These are phyloP conservation scores for Pyrus hybrid DNA, from an alignment of 331 rosid genomes.

Conservation along the genomic window DNA sequence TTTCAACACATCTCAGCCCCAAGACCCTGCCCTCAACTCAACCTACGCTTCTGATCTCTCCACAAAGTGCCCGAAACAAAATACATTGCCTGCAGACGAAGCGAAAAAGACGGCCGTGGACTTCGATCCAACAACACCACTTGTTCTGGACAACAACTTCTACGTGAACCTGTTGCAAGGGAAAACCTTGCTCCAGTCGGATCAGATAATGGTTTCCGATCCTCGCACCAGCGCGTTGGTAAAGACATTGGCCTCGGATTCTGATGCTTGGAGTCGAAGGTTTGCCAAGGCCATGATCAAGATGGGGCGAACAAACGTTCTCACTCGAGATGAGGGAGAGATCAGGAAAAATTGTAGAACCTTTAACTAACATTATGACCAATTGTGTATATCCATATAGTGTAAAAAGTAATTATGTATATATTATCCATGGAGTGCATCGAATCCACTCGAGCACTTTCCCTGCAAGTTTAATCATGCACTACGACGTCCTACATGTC, in stretches of 20 bases:
- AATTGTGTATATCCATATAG: background rate
- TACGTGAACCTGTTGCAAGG: slow-evolving; percentile 21
- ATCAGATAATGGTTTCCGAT: slow-evolving; percentile 30
- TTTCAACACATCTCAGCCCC: background rate
- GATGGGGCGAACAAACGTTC: slow-evolving; percentile 15
- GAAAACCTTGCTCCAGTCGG: slow-evolving; percentile 32
- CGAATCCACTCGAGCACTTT: background rate
- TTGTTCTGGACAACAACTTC: slow-evolving; percentile 33
- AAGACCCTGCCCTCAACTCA: slow-evolving; percentile 20
- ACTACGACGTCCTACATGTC: no score
- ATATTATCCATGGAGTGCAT: background rate
- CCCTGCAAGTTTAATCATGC: background rate
- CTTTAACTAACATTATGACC: background rate
- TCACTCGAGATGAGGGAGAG: slow-evolving; percentile 37
- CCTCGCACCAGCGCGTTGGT: slow-evolving; percentile 29
- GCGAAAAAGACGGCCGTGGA: background rate
- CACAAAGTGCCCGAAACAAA: slow-evolving; percentile 7
- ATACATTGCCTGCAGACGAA: background rate
- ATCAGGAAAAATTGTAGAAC: slow-evolving; percentile 46
- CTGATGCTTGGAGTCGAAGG: slow-evolving; percentile 2
- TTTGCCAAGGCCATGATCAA: slow-evolving; percentile 30
- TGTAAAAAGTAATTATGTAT: background rate
- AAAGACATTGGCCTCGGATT: slow-evolving; percentile 13
- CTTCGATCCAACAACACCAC: slow-evolving; percentile 45
- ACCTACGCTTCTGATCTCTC: slow-evolving; percentile 1